phyloP scores from a whole-genome alignment of 139 green algal species.

The Ulvella scutata region DNA sequence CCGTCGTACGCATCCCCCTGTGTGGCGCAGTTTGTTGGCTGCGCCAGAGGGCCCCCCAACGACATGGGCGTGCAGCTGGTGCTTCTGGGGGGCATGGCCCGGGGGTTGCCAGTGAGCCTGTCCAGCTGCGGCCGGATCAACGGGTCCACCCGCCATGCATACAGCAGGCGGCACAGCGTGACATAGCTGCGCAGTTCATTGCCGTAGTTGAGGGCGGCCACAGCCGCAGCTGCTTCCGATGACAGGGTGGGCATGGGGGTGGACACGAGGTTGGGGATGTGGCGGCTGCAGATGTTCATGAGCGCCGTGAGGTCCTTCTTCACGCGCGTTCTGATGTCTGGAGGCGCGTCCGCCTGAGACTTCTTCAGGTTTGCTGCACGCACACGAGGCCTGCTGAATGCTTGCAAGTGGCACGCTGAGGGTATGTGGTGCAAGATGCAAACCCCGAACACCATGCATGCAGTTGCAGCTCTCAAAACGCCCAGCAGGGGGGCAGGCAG shows the following conservation, averaged over 20 bases:
- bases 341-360: neutral
- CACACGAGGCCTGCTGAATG: no score
- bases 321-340: neutral
- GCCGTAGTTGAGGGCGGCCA: constrained; percentile 1
- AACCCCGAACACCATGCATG: no score
- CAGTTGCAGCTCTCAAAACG: no score
- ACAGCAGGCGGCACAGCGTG: neutral
- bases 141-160: neutral
- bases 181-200: neutral
- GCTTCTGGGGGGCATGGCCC: neutral
- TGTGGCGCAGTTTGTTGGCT: neutral
- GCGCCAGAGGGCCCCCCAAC: no score
- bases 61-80: no score
- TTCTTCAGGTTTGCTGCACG: neutral
- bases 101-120: neutral
- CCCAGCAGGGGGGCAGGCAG: no score
- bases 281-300: neutral
- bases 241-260: neutral
- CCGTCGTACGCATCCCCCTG: neutral
- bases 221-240: neutral
- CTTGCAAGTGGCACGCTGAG: no score
- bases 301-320: neutral
- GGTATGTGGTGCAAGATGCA: no score
- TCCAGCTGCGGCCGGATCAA: neutral
- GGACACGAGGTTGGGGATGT: neutral